Conservation (phyloP, 805 yeast species). For the Yarrowia bubula region DNA sequence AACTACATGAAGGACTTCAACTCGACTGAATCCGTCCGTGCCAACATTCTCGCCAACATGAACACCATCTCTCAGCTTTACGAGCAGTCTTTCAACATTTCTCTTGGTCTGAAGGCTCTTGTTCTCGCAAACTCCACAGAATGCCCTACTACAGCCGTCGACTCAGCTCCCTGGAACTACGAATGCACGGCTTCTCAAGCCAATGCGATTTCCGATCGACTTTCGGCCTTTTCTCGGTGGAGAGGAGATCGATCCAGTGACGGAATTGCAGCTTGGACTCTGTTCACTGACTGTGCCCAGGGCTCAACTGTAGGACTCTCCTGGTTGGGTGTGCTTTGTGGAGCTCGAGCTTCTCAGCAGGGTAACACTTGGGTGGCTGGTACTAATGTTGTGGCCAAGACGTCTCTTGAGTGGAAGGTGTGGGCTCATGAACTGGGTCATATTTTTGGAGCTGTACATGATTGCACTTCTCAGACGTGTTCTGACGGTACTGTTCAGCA, state of each 20-base stretch:
- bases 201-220: constrained; percentile 35
- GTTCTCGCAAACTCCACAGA: constrained; percentile 29
- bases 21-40: constrained; percentile 34
- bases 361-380: constrained; percentile 36
- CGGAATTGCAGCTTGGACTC: constrained; percentile 41
- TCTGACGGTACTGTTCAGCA: constrained; percentile 33
- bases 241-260: constrained; percentile 37
- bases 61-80: constrained; percentile 40
- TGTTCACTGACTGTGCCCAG: constrained; percentile 39
- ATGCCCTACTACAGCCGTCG: constrained; percentile 9
- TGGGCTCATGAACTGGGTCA: constrained; percentile 45
- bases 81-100: constrained; percentile 41
- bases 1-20: constrained; percentile 37
- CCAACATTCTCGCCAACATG: constrained; percentile 38
- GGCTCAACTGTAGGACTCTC: constrained; percentile 42
- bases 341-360: constrained; percentile 29
- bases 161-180: constrained; percentile 36
- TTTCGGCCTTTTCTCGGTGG: constrained; percentile 39
- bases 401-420: constrained; percentile 40
- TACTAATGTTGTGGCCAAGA: constrained; percentile 39
- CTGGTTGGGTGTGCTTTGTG: constrained; percentile 42
- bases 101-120: constrained; percentile 39
- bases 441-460: constrained; percentile 45
- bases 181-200: constrained; percentile 31
- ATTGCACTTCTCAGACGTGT: constrained; percentile 42